These are phyloP conservation scores for Starmerella stellata DNA, from an alignment of 805 yeast species.

Conservation along the genomic window DNA sequence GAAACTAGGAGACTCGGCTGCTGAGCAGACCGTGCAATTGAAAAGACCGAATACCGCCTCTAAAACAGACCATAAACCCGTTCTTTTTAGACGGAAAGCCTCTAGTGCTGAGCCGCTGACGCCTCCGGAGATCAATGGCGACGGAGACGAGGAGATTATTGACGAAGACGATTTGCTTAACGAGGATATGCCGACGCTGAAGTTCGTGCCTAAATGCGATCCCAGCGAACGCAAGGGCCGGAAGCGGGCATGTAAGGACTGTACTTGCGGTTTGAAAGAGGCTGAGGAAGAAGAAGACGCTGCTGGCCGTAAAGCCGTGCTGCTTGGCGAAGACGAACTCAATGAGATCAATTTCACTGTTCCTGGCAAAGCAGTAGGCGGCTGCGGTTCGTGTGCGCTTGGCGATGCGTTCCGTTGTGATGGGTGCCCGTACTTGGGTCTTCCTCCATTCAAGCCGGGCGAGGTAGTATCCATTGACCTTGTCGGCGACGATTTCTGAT, in stretches of 20 bases:
- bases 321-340: constrained; percentile 48
- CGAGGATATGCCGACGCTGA: constrained; percentile 32
- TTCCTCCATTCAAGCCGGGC: constrained; percentile 98
- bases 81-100: background rate
- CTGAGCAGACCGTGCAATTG: background rate
- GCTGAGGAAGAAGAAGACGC: constrained; percentile 36
- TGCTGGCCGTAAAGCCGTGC: constrained; percentile 33
- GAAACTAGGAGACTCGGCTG: constrained; percentile 6
- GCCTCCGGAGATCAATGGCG: constrained; percentile 24
- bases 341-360: constrained; percentile 88
- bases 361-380: constrained; percentile 84
- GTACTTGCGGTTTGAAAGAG: constrained; percentile 93
- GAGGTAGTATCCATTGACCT: constrained; percentile 59
- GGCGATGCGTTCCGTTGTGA: constrained; percentile 98
- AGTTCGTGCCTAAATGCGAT: constrained; percentile 44
- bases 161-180: constrained; percentile 37
- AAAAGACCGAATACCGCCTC: constrained; percentile 1
- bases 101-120: constrained; percentile 28
- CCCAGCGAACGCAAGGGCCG: constrained; percentile 35
- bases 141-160: constrained; percentile 21
- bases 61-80: background rate
- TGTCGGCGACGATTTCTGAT: constrained; percentile 19
- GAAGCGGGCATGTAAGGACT: constrained; percentile 92
- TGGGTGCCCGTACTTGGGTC: constrained; percentile 91
- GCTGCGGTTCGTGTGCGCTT: constrained; percentile 90